phyloP scores from a whole-genome alignment of 768 basidiomycete species.

The Boletus rex-veris region DNA sequence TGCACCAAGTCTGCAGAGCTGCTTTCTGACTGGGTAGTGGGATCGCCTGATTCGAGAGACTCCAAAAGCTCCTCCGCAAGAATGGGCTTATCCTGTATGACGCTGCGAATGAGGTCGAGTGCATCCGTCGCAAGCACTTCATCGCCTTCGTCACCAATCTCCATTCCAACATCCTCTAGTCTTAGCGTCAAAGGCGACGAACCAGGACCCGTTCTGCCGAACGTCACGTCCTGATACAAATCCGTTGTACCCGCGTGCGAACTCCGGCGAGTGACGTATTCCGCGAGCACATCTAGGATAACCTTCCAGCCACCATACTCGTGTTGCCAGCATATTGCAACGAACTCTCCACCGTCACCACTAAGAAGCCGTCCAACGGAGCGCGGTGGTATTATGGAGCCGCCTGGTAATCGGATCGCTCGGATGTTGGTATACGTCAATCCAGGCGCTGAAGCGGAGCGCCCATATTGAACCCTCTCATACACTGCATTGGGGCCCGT shows the following conservation, averaged over 20 bases:
- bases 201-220: slow-evolving; percentile 41
- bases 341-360: slow-evolving; percentile 58
- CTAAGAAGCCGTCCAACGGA: slow-evolving; percentile 71
- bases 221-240: slow-evolving; percentile 51
- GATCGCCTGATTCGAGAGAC: slow-evolving; percentile 46
- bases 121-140: slow-evolving; percentile 66
- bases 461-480: slow-evolving; percentile 60
- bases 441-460: slow-evolving; percentile 44
- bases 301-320: slow-evolving; percentile 85
- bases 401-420: slow-evolving; percentile 72
- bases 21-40: slow-evolving; percentile 43
- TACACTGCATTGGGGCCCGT: slow-evolving; percentile 69
- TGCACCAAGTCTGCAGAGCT: slow-evolving; percentile 72
- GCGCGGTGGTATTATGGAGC: slow-evolving; percentile 62
- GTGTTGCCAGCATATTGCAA: slow-evolving; percentile 77
- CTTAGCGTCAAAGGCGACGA: slow-evolving; percentile 42
- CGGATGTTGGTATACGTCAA: slow-evolving; percentile 62
- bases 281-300: slow-evolving; percentile 74
- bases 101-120: slow-evolving; percentile 74
- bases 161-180: slow-evolving; percentile 71
- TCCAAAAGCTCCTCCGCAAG: slow-evolving; percentile 66
- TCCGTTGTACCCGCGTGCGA: slow-evolving; percentile 37
- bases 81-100: slow-evolving; percentile 66
- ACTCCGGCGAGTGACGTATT: slow-evolving; percentile 63
- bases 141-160: slow-evolving; percentile 57